Evolutionary conservation across 495 filamentous ascomycete species (phyloP).

Genomic region (Podospora conica): DNA sequence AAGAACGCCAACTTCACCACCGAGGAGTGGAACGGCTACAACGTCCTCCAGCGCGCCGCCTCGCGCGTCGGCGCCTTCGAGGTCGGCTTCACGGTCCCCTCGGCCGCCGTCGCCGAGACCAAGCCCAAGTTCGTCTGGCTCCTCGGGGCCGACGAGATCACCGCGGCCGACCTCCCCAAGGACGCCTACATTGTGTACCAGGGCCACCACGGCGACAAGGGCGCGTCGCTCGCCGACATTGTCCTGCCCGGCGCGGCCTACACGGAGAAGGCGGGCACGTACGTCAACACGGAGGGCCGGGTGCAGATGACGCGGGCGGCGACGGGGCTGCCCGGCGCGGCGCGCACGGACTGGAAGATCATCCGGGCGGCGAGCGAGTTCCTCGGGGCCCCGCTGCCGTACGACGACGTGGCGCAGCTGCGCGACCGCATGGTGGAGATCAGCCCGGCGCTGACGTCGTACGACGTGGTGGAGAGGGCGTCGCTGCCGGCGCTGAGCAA

Average conservation of each 20-base stretch:
- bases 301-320: slow-evolving; percentile 88
- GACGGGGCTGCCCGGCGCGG: slow-evolving; percentile 75
- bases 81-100: slow-evolving; percentile 84
- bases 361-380: slow-evolving; percentile 87
- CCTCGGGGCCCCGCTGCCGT: slow-evolving; percentile 78
- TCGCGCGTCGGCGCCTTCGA: slow-evolving; percentile 91
- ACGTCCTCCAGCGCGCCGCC: slow-evolving; percentile 86
- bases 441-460: slow-evolving; percentile 76
- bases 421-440: slow-evolving; percentile 94
- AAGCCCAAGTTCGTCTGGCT: slow-evolving; percentile 95
- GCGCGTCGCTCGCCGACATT: slow-evolving; percentile 87
- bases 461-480: slow-evolving; percentile 82
- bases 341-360: slow-evolving; percentile 98
- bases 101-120: slow-evolving; percentile 66
- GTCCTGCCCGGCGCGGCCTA: slow-evolving; percentile 91
- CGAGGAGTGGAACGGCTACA: slow-evolving; percentile 94
- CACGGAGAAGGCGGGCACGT: slow-evolving; percentile 95
- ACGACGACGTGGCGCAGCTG: slow-evolving; percentile 82
- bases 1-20: slow-evolving; percentile 88
- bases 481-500: slow-evolving; percentile 68
- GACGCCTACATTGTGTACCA: slow-evolving; percentile 96
- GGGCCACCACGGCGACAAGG: slow-evolving; percentile 92
- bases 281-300: slow-evolving; percentile 94
- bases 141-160: slow-evolving; percentile 88
- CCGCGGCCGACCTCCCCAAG: slow-evolving; percentile 74